Percentiles rank a stretch among this genome's conserved stretches.
phyloP scores from a whole-genome alignment of 225 moss, liverwort and hornwort genomes.

The Pseudoscleropodium purum region DNA sequence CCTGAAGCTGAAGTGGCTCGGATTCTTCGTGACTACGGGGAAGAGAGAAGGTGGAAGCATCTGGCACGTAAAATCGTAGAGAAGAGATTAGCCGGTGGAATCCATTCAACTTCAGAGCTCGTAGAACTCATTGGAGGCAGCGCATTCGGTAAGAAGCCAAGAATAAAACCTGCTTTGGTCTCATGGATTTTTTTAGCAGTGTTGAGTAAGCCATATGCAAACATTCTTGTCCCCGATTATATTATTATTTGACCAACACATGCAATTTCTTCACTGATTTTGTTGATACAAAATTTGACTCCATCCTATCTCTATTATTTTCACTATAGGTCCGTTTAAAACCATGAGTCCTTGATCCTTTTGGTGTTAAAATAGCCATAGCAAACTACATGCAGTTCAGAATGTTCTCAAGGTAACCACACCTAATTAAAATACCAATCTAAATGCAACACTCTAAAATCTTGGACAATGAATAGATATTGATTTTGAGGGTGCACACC shows the following conservation, averaged over 20 bases:
- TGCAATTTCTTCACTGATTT: not conserved
- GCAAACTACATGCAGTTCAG: not conserved
- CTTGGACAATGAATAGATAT: not conserved
- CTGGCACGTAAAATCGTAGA: slow-evolving; percentile 81
- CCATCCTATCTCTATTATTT: not conserved
- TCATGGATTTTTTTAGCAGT: not conserved
- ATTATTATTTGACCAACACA: not conserved
- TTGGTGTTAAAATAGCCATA: not conserved
- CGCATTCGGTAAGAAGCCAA: slow-evolving; percentile 23
- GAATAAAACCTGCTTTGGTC: not conserved
- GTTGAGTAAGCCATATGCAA: not conserved
- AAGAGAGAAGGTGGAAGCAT: slow-evolving; percentile 88
- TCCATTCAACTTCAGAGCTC: slow-evolving; percentile 73
- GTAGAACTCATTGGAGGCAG: slow-evolving; percentile 77
- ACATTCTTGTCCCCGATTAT: not conserved
- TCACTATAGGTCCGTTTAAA: not conserved
- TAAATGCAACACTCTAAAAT: not conserved
- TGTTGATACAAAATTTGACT: not conserved
- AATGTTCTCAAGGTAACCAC: not conserved
- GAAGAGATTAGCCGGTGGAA: slow-evolving; percentile 70
- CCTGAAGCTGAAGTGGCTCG: slow-evolving; percentile 80
- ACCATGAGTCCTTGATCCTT: not conserved
- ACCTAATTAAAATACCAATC: not conserved
- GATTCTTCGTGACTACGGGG: slow-evolving; percentile 87
- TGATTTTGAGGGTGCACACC: not conserved